These are phyloP conservation scores for Plasmodium gallinaceum DNA, from an alignment of 169 alveolate genomes.

Conservation along the genomic window DNA sequence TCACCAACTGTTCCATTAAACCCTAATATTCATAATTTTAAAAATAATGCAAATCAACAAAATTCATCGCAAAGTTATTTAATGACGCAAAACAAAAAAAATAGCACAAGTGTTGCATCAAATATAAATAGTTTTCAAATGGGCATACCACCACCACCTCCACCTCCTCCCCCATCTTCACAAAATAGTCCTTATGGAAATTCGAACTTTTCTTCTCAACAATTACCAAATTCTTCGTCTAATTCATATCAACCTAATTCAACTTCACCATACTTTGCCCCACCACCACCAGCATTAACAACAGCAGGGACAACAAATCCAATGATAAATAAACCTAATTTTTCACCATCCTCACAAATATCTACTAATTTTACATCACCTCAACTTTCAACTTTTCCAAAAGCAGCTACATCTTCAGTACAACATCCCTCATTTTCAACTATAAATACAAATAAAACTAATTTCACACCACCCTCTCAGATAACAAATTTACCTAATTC, in stretches of 20 bases:
- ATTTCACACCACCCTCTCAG: neutral
- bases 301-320: constrained; percentile 1
- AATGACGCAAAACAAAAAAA: constrained; percentile 23
- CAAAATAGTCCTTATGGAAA: neutral
- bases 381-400: constrained; percentile 3
- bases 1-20: neutral
- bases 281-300: neutral
- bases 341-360: constrained; percentile 10
- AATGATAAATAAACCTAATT: constrained; percentile 6
- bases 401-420: constrained; percentile 13
- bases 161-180: constrained; percentile 37
- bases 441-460: neutral
- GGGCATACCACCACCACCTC: constrained; percentile 24
- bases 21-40: neutral
- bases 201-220: constrained; percentile 17
- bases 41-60: neutral
- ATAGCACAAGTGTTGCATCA: constrained; percentile 14
- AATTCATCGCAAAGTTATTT: constrained; percentile 13
- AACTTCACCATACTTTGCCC: neutral
- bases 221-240: neutral
- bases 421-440: constrained; percentile 6
- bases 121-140: neutral
- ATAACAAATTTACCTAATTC: neutral
- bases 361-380: neutral
- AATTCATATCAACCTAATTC: neutral